Evolutionary conservation across 305 asterid species (phyloP), one percentile per base, ranked within the genome.

Genomic region (Fraxinus greggii): DNA sequence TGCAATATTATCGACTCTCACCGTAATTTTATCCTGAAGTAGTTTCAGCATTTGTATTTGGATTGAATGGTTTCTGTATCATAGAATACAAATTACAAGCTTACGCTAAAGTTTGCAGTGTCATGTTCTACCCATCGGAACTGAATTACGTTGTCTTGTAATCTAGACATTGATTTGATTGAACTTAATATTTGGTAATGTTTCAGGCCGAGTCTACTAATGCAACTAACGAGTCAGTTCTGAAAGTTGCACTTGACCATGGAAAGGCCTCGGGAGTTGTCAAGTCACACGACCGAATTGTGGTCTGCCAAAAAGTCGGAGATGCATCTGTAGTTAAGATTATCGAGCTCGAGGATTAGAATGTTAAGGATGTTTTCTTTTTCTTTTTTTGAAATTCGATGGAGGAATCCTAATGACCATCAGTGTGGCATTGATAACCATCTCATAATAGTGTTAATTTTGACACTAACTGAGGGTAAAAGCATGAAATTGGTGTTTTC

Each of bases 321-420:
- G 98, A 94, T 84, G 96, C 97, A 24, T 91, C 98, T 0, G 97
- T 93, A 15, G 98, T 94, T 9, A 94, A 94, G 91, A 94, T 94
- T 78, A 93, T 94, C 19, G 98, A 94, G 85, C 97, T 94, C 8
- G 97, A 93, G 85, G 93, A 91, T 78, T 94, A 88, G 63, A 86
- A 51, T 3, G 21, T n/a, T 0, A 6, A 5, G 5, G 69, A 17
- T 17, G 23, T 65, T 26, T 65, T 67, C 1, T 23, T 45, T 45
- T 12, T 9, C 1, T 24, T 23, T 63, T 63, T 26, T 9, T 23
- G 35, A 65, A 65, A 26, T 24, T 8, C n/a, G 17, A 65, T 65
- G 73, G 35, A 65, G 5, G 73, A 65, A 65, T 28, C 73, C 7
- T 3, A 65, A 10, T 24, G 15, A 26, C 33, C 35, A 65, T 65